Conservation (phyloP, 495 filamentous ascomycete genomes). For the Penicillium lividum region DNA sequence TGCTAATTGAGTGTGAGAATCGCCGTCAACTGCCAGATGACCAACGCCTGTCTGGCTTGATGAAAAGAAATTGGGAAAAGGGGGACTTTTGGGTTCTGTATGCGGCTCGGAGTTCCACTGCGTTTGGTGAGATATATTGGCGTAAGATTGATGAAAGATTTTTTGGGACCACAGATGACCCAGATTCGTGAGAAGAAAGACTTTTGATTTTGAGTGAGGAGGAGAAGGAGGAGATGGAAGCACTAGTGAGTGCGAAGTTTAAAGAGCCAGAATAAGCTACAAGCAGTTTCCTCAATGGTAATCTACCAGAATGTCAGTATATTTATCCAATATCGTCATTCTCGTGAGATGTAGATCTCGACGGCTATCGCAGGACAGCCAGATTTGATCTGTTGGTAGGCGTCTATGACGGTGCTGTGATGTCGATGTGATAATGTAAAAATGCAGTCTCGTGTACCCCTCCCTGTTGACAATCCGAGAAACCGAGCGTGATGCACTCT, state of each 20-base stretch:
- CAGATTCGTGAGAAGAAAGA: neutral
- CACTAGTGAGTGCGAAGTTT: neutral
- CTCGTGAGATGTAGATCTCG: too few relatives aligned
- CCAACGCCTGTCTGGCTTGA: constrained; percentile 17
- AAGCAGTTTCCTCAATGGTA: too few relatives aligned
- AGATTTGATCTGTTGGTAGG: too few relatives aligned
- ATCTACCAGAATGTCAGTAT: too few relatives aligned
- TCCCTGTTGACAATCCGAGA: too few relatives aligned
- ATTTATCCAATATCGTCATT: too few relatives aligned
- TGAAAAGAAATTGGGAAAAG: constrained; percentile 20
- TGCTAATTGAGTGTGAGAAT: constrained; percentile 5
- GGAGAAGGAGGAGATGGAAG: neutral
- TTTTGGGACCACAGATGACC: constrained; percentile 10
- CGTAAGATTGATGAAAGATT: constrained; percentile 19
- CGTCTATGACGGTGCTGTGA: too few relatives aligned
- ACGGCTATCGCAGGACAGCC: too few relatives aligned
- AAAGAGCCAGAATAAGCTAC: neutral
- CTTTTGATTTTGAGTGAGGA: neutral
- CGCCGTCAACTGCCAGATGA: neutral
- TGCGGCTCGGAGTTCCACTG: constrained; percentile 17
- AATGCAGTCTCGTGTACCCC: too few relatives aligned
- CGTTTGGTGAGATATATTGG: constrained; percentile 16
- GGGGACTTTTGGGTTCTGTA: constrained; percentile 24
- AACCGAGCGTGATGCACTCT: neutral
- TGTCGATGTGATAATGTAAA: too few relatives aligned